Evolutionary conservation across 106 monocot genomes (phyloP).

Genomic region (Dioscorea dumetorum): DNA sequence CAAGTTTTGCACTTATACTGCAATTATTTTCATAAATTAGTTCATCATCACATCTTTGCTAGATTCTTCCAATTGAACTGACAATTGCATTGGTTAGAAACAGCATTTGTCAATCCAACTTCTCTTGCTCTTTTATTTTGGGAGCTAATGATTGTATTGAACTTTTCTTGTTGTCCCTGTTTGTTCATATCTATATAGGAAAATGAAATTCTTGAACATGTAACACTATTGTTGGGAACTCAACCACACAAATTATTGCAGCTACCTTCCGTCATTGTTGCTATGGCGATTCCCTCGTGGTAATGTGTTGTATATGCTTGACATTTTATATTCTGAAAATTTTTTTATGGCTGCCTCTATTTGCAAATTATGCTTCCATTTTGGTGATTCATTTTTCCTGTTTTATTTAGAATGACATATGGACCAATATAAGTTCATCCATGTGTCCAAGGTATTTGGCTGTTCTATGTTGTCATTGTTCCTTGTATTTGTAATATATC

Average conservation of each 20-base stretch:
- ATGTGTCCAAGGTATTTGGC: too few species aligned
- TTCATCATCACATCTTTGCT: not conserved
- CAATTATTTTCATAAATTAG: not conserved
- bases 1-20: not conserved
- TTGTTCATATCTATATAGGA: constrained; percentile 28
- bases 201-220: constrained; percentile 52
- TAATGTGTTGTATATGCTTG: constrained; percentile 13
- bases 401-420: not conserved
- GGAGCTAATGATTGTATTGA: not conserved
- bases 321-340: not conserved
- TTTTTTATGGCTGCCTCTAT: not conserved
- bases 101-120: not conserved
- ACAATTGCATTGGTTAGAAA: not conserved
- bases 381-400: not conserved
- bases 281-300: constrained; percentile 55
- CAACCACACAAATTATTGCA: constrained; percentile 51
- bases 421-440: too few species aligned
- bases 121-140: not conserved
- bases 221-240: constrained; percentile 23
- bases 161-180: not conserved
- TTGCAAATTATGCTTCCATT: not conserved
- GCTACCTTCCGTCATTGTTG: constrained; percentile 52
- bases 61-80: not conserved
- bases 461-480: too few species aligned
- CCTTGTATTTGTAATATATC: too few species aligned